A percentile compares a stretch with the other conserved stretches of the same genome.
Evolutionary conservation across 139 green algal genomes (phyloP).

Genomic region (Diplosphaera chodatii): DNA sequence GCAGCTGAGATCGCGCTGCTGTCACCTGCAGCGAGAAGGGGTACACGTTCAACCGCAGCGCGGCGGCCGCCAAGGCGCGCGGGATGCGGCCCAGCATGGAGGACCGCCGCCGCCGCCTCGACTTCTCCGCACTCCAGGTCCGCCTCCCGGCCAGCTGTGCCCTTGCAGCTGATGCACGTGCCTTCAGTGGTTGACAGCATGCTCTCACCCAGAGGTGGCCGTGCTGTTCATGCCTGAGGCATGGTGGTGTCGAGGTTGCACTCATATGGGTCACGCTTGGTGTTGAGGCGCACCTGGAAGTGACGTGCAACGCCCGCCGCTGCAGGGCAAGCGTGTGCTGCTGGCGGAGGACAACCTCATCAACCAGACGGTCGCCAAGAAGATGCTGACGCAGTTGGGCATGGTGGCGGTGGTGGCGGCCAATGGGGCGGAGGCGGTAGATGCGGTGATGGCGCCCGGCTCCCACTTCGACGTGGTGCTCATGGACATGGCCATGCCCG

Average conservation of each 20-base stretch:
- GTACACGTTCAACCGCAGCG: background rate
- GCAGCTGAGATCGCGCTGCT: too few species aligned
- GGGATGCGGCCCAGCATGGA: conserved; percentile 23
- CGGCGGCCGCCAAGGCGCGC: background rate
- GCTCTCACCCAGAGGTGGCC: too few species aligned
- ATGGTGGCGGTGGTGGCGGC: conserved; percentile 46
- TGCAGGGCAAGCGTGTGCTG: conserved; percentile 51
- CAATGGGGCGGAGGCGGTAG: conserved; percentile 70
- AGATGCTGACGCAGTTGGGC: conserved; percentile 65
- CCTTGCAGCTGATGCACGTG: too few species aligned
- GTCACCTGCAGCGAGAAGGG: background rate
- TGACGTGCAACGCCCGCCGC: too few species aligned
- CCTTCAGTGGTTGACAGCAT: too few species aligned
- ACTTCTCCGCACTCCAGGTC: conserved; percentile 23
- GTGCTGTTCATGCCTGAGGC: too few species aligned
- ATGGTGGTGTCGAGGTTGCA: too few species aligned
- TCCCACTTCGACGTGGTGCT: conserved; percentile 22
- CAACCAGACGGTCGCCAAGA: conserved; percentile 74
- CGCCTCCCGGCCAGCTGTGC: too few species aligned
- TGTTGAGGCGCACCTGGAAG: too few species aligned
- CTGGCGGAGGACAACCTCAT: conserved; percentile 87
- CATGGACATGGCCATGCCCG: conserved; percentile 91
- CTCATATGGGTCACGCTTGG: too few species aligned
- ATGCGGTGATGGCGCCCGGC: conserved; percentile 20
- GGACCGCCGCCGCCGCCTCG: conserved; percentile 12